These are phyloP conservation scores for Paramecium sonneborni DNA, from an alignment of 73 alveolate genomes.

Conservation along the genomic window DNA sequence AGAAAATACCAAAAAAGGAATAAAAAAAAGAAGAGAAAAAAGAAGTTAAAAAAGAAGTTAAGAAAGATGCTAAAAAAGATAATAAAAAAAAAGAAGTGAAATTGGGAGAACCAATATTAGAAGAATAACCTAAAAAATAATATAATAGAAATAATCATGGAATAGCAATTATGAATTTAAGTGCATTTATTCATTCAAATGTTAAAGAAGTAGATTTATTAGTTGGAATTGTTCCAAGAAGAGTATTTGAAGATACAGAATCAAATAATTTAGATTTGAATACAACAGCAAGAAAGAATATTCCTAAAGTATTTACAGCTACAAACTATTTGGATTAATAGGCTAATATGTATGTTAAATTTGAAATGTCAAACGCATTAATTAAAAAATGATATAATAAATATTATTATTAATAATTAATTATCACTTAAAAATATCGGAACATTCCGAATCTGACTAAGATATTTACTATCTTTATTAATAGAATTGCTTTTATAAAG, in stretches of 20 bases:
- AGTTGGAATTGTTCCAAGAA: conserved; percentile 54
- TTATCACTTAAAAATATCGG: conserved; percentile 90
- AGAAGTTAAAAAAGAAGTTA: conserved; percentile 65
- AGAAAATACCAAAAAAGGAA: conserved; percentile 56
- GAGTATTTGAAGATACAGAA: conserved; percentile 61
- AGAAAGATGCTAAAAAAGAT: conserved; percentile 65
- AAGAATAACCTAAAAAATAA: conserved; percentile 31
- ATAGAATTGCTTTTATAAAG: conserved; percentile 53
- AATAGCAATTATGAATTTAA: conserved; percentile 42
- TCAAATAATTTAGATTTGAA: conserved; percentile 56
- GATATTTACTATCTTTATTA: conserved; percentile 70
- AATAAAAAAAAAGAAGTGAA: conserved; percentile 62
- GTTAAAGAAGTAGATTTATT: conserved; percentile 55
- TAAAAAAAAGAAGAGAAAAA: conserved; percentile 30
- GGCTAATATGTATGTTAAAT: conserved; percentile 43
- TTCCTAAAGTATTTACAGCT: conserved; percentile 56
- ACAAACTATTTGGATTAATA: conserved; percentile 52
- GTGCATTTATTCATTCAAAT: conserved; percentile 26
- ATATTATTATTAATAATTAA: conserved; percentile 68
- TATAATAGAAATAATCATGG: conserved; percentile 66
- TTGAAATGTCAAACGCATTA: conserved; percentile 33
- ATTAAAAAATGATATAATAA: neutral
- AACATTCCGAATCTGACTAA: conserved; percentile 73
- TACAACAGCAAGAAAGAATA: conserved; percentile 62
- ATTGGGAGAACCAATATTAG: conserved; percentile 62